These are phyloP conservation scores for Oryza glumipatula DNA, from an alignment of 176 grass and related monocot species.

Conservation along the genomic window DNA sequence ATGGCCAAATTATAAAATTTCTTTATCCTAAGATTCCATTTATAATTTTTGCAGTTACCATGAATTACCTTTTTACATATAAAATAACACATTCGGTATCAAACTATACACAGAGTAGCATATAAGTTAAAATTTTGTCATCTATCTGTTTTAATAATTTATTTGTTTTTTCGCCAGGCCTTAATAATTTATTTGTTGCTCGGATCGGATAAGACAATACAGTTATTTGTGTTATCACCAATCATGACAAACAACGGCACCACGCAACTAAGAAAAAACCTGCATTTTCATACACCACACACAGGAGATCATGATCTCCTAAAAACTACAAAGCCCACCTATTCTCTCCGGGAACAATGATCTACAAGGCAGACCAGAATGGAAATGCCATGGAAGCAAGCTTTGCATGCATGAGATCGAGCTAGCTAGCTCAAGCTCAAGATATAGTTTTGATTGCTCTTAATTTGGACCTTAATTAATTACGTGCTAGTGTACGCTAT, in stretches of 20 bases:
- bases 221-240: constrained; percentile 32
- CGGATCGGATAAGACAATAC: constrained; percentile 14
- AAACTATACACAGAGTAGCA: too few relatives aligned
- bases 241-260: constrained; percentile 33
- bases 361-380: constrained; percentile 12
- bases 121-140: too few relatives aligned
- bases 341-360: constrained; percentile 20
- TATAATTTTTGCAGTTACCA: too few relatives aligned
- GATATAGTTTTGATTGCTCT: neutral
- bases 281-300: neutral
- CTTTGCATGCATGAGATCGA: constrained; percentile 31
- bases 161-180: neutral
- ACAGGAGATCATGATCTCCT: neutral
- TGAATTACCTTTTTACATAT: too few relatives aligned
- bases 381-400: constrained; percentile 21
- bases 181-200: neutral
- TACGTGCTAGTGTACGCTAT: neutral
- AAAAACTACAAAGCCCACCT: constrained; percentile 17
- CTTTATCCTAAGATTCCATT: too few relatives aligned
- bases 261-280: neutral
- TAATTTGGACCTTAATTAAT: neutral
- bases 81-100: too few relatives aligned
- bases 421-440: neutral
- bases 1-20: too few relatives aligned
- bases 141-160: too few relatives aligned